Evolutionary conservation across 202 grass and related monocot species (phyloP), one percentile per base, ranked within the genome.

Genomic region (Sporobolus alterniflorus): DNA sequence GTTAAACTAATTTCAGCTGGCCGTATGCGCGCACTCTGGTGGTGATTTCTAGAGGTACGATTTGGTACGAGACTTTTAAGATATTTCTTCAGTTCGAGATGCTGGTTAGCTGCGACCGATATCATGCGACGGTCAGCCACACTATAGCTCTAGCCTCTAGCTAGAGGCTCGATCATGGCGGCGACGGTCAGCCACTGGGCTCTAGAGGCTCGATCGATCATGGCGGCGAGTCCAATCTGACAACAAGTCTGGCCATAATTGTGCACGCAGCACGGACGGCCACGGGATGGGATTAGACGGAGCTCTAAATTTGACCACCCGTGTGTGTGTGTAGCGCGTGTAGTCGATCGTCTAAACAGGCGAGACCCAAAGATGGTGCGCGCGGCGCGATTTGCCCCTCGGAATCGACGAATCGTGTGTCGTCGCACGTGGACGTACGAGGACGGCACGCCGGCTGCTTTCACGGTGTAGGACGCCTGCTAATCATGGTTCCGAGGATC

Each of bases 261-360:
- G 62, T 57, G 71, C 79, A 70, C 52, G 24, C 52, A 42, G 26
- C 66, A 28, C 44, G 65, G 1, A 66, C 0, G 18, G 16, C 1
- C 6, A 11, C n/a, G 26, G 25, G 57, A 17, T 62, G 1, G 17
- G 56, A 73, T 79, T 74, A 73, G 80, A 88, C 40, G 12, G 74
- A 8, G 67, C 36, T 73, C 80, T 78, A 72, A 88, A n/a, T 78
- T 67, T 67, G 80, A 82, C 18, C 64, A 76, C 71, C 84, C 9
- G 11, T 11, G 2, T 26, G 11, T 2, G 41, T 26, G 16, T 18
- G 7, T 21, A 21, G n/a, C n/a, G 22, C 0, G 7, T 9, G 8
- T 24, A 24, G 1, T 7, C 4, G 36, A 49, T 12, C 47, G 42
- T 10, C 42, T 7, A 36, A 65, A 49, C 28, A 3, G 36, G 28